A percentile compares a stretch with the other conserved stretches of the same genome.
Conservation (phyloP, 768 basidiomycete genomes). For the Termitomyces sp. region DNA sequence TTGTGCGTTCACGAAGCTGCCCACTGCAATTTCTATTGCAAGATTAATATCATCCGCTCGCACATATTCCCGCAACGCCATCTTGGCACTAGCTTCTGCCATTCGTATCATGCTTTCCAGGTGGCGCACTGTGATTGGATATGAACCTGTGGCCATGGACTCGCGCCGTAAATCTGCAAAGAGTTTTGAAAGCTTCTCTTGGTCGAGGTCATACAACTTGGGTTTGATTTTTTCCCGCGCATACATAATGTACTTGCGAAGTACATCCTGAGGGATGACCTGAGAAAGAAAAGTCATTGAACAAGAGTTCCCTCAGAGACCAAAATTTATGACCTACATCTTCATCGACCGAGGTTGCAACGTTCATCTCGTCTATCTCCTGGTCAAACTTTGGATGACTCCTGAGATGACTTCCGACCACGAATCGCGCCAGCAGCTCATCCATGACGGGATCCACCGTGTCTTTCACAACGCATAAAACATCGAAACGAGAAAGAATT, state of each 20-base stretch:
- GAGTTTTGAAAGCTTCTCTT: constrained; percentile 89
- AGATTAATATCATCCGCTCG: constrained; percentile 94
- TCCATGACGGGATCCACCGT: constrained; percentile 96
- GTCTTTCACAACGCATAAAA: constrained; percentile 97
- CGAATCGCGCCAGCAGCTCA: constrained; percentile 93
- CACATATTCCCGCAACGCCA: constrained; percentile 95
- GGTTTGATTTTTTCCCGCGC: constrained; percentile 90
- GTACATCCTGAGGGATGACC: constrained; percentile 95
- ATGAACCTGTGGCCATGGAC: constrained; percentile 96
- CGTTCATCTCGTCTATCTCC: constrained; percentile 86
- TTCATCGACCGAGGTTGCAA: constrained; percentile 83
- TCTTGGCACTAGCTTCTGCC: constrained; percentile 97
- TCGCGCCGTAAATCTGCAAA: constrained; percentile 96
- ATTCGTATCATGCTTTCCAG: constrained; percentile 99
- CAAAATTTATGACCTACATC: constrained; percentile 49
- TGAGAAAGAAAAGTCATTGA: constrained; percentile 24
- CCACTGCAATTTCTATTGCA: constrained; percentile 92
- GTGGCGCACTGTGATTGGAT: constrained; percentile 97
- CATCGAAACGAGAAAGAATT: constrained; percentile 96
- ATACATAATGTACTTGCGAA: constrained; percentile 99
- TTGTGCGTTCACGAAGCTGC: constrained; percentile 93
- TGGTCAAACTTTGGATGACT: constrained; percentile 92
- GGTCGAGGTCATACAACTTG: constrained; percentile 92
- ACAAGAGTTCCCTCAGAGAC: background rate
- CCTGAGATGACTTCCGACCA: constrained; percentile 94